Conservation (phyloP, 2,329 filamentous ascomycete genomes). For the Nigrospora osmanthi region DNA sequence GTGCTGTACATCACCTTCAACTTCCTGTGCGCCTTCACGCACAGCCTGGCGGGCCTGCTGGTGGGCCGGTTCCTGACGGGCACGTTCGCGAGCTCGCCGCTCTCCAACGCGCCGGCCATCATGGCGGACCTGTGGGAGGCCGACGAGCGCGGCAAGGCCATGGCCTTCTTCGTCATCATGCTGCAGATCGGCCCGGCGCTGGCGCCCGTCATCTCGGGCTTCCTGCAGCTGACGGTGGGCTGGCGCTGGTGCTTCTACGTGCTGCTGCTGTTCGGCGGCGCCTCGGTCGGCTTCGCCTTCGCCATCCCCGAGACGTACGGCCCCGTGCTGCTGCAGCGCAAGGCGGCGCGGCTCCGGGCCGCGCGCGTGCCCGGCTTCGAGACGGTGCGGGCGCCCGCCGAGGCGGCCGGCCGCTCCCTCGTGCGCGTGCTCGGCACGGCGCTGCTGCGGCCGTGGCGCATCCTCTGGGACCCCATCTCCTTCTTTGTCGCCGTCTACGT, state of each 20-base stretch:
- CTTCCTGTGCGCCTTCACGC: conserved; percentile 45
- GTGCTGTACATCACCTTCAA: conserved; percentile 40
- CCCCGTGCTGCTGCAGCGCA: conserved; percentile 40
- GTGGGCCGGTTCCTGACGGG: conserved; percentile 48
- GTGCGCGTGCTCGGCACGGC: conserved; percentile 40
- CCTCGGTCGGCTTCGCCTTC: conserved; percentile 36
- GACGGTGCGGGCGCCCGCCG: conserved; percentile 38
- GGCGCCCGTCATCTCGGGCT: conserved; percentile 34
- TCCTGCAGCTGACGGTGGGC: conserved; percentile 44
- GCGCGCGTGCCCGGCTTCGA: conserved; percentile 43
- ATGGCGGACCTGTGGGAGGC: conserved; percentile 46
- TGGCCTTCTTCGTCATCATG: conserved; percentile 45
- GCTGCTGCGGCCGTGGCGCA: conserved; percentile 43
- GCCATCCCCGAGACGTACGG: conserved; percentile 52
- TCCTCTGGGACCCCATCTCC: conserved; percentile 46
- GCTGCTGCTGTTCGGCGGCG: conserved; percentile 32
- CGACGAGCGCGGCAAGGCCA: conserved; percentile 41
- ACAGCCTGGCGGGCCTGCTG: conserved; percentile 43
- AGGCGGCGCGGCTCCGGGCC: conserved; percentile 42
- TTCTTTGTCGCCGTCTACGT: conserved; percentile 44
- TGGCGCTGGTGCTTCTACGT: conserved; percentile 49
- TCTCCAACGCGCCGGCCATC: conserved; percentile 37
- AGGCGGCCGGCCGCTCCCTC: conserved; percentile 35
- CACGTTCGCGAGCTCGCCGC: conserved; percentile 33
- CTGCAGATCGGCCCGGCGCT: conserved; percentile 38